Conservation (phyloP, 1,284 basidiomycete species). For the Coniophora puteana region DNA sequence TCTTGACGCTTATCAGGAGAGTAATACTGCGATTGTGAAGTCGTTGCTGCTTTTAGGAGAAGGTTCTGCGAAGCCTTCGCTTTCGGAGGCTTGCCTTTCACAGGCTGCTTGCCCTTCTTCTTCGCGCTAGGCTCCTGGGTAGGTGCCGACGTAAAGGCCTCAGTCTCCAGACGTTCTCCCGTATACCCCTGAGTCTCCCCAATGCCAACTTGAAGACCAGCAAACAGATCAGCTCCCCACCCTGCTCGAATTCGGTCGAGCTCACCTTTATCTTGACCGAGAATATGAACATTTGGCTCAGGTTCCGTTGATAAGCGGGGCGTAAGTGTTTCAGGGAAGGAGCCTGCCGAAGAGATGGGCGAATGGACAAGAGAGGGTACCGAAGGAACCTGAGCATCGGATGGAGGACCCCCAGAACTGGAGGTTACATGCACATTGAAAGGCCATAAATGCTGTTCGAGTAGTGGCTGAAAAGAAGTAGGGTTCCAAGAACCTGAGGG, state of each 20-base stretch:
- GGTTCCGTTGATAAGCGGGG: too few relatives aligned
- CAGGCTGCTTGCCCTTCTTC: conserved; percentile 1
- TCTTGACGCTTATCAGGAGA: too few relatives aligned
- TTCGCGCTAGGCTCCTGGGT: too few relatives aligned
- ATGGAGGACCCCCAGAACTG: background rate
- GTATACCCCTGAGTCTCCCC: background rate
- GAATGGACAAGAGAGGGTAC: conserved; percentile 29
- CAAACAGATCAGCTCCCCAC: too few relatives aligned
- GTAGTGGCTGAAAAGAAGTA: conserved; percentile 2
- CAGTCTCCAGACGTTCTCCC: background rate
- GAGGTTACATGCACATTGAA: background rate
- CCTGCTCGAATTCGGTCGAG: too few relatives aligned
- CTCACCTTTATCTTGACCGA: too few relatives aligned
- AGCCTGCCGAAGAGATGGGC: conserved; percentile 33
- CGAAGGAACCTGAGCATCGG: conserved; percentile 7
- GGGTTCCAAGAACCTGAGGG: conserved; percentile 7
- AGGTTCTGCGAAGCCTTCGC: background rate
- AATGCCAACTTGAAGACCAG: background rate
- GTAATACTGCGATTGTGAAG: conserved; percentile 11
- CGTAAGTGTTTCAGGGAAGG: conserved; percentile 29
- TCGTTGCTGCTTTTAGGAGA: conserved; percentile 3
- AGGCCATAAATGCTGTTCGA: background rate
- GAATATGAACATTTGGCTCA: too few relatives aligned
- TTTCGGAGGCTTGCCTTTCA: too few relatives aligned
- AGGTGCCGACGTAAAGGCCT: too few relatives aligned